Percentiles rank a stretch among this genome's conserved stretches.
phyloP scores from a whole-genome alignment of 2,329 filamentous ascomycete species.

The Colletotrichum tofieldiae region DNA sequence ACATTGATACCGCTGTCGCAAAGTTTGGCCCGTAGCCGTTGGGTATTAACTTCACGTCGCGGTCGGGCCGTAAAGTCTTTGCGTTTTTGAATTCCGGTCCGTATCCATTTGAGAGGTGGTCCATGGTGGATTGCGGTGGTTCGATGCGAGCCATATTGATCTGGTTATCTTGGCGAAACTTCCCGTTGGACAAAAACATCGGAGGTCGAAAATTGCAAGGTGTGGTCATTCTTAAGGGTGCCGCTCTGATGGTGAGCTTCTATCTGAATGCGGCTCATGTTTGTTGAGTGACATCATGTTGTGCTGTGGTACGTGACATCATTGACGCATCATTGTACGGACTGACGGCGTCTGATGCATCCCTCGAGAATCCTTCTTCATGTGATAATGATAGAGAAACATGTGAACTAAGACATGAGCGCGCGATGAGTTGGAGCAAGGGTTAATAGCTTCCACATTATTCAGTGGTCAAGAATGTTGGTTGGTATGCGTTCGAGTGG shows the following conservation, averaged over 20 bases:
- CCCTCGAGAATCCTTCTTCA: background rate
- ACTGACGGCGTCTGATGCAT: background rate
- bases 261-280: background rate
- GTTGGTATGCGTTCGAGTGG: background rate
- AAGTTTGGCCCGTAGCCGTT: background rate
- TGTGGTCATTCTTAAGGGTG: too few relatives aligned
- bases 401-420: background rate
- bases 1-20: slow-evolving; percentile 22
- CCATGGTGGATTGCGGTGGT: background rate
- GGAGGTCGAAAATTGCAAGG: background rate
- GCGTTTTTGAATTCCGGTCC: background rate
- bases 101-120: background rate
- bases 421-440: background rate
- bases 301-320: slow-evolving; percentile 1
- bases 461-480: too few relatives aligned
- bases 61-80: background rate
- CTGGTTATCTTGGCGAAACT: background rate
- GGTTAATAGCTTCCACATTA: background rate
- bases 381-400: background rate
- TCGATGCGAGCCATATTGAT: background rate
- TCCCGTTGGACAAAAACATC: background rate
- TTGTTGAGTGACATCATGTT: slow-evolving; percentile 25
- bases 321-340: slow-evolving; percentile 3
- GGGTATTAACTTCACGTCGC: background rate
- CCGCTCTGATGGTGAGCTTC: background rate